A percentile compares a stretch with the other conserved stretches of the same genome.
Evolutionary conservation across 2,329 filamentous ascomycete species (phyloP).

Genomic region (Sporothrix variecibatus): DNA sequence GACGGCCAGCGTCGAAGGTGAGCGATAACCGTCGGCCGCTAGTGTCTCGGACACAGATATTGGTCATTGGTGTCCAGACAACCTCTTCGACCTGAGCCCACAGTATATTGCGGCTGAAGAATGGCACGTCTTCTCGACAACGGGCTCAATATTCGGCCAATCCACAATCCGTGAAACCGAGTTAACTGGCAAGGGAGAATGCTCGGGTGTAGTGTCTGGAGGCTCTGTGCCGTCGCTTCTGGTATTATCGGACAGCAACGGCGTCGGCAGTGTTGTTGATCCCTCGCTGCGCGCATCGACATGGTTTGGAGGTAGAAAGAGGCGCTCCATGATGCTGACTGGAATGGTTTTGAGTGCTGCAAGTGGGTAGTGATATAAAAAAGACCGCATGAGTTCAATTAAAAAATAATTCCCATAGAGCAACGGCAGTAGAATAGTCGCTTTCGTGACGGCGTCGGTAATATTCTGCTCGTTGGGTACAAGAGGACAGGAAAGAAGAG

Average conservation of each 20-base stretch:
- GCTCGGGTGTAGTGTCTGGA: background rate
- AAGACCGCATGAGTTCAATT: background rate
- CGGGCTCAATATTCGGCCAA: background rate
- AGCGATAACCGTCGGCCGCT: background rate
- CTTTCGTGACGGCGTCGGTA: background rate
- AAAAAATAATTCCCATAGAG: background rate
- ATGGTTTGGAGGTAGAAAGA: background rate
- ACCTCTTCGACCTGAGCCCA: background rate
- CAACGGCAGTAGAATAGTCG: background rate
- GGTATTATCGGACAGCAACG: background rate
- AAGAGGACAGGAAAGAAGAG: background rate
- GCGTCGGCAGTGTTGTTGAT: background rate
- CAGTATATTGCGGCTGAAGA: background rate
- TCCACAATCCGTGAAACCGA: background rate
- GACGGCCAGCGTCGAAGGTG: background rate
- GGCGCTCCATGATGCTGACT: background rate
- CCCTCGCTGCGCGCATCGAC: background rate
- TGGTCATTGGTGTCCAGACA: background rate
- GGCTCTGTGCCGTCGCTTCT: background rate
- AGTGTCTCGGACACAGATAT: background rate
- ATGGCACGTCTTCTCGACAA: background rate
- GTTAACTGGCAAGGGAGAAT: background rate
- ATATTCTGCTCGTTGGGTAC: background rate
- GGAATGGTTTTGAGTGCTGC: background rate
- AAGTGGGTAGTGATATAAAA: background rate